phyloP scores from a whole-genome alignment of 371 early-diverging fungal genomes.

The Mortierella sp. region DNA sequence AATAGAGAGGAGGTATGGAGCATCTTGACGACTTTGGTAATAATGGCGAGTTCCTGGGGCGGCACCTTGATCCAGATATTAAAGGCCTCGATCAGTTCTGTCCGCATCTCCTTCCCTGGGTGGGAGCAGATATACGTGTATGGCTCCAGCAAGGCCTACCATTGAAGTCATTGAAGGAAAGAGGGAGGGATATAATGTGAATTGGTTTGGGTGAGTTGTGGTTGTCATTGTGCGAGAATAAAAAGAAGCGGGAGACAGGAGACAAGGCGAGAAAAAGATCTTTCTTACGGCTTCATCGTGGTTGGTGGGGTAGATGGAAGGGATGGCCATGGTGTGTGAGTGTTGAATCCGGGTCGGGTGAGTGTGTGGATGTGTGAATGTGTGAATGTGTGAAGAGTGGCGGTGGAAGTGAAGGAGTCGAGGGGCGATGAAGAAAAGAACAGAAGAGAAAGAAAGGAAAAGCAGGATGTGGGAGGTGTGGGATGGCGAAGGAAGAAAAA shows the following conservation, averaged over 20 bases:
- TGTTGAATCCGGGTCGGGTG: background rate
- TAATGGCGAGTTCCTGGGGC: conserved; percentile 69
- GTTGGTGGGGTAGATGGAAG: conserved; percentile 31
- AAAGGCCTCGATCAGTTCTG: conserved; percentile 91
- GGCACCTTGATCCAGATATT: conserved; percentile 90
- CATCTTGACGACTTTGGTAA: conserved; percentile 91
- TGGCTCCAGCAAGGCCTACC: conserved; percentile 81
- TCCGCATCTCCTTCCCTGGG: conserved; percentile 94
- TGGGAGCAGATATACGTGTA: conserved; percentile 83
- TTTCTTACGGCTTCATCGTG: conserved; percentile 44
- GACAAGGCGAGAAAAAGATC: background rate
- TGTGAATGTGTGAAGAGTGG: background rate
- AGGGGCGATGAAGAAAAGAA: background rate
- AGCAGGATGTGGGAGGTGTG: no score
- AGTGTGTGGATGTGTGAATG: background rate
- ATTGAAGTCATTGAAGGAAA: background rate
- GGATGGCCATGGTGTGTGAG: conserved; percentile 29
- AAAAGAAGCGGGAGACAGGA: background rate
- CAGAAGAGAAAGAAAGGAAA: background rate
- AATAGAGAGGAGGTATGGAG: conserved; percentile 94
- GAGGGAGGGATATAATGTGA: no score
- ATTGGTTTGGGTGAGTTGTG: background rate
- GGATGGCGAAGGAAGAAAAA: background rate
- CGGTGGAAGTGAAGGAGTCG: background rate
- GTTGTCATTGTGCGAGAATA: background rate